Conservation (phyloP, 345 rosid genomes). For the Salix dunnii region DNA sequence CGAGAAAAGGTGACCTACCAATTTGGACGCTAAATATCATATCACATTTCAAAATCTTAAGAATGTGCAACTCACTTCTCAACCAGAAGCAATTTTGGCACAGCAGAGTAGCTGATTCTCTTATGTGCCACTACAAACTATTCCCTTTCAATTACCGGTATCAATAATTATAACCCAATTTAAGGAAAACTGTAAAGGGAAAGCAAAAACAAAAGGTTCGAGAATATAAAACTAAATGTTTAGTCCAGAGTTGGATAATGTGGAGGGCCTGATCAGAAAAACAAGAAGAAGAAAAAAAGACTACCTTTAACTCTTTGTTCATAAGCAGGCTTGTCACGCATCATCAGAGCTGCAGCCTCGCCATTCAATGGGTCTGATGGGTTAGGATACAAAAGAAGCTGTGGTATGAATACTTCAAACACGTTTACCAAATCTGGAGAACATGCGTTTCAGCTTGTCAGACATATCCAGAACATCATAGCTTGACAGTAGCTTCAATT, state of each 20-base stretch:
- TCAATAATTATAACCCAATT: not conserved
- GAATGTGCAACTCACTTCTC: not conserved
- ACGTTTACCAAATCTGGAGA: slow-evolving; percentile 84
- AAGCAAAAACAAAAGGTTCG: not conserved
- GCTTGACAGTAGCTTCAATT: not conserved
- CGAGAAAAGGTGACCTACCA: not conserved
- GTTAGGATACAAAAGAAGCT: slow-evolving; percentile 92
- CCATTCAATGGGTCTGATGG: slow-evolving; percentile 95
- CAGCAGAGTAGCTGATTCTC: not conserved
- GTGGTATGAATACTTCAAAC: slow-evolving; percentile 94
- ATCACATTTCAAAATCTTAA: not conserved
- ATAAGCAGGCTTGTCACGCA: slow-evolving; percentile 49
- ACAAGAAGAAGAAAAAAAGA: not conserved
- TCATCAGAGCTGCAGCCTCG: slow-evolving; percentile 83
- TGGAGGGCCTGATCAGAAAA: not conserved
- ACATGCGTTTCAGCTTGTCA: slow-evolving; percentile 12
- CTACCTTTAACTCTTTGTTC: slow-evolving; percentile 60
- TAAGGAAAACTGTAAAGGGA: not conserved
- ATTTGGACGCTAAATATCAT: not conserved
- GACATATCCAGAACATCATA: not conserved
- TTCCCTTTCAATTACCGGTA: not conserved
- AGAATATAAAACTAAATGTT: not conserved
- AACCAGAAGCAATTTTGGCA: not conserved
- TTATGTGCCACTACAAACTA: not conserved
- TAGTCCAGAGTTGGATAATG: not conserved